Conservation (phyloP, 2,329 filamentous ascomycete genomes). For the Paraphoma chrysanthemicola region DNA sequence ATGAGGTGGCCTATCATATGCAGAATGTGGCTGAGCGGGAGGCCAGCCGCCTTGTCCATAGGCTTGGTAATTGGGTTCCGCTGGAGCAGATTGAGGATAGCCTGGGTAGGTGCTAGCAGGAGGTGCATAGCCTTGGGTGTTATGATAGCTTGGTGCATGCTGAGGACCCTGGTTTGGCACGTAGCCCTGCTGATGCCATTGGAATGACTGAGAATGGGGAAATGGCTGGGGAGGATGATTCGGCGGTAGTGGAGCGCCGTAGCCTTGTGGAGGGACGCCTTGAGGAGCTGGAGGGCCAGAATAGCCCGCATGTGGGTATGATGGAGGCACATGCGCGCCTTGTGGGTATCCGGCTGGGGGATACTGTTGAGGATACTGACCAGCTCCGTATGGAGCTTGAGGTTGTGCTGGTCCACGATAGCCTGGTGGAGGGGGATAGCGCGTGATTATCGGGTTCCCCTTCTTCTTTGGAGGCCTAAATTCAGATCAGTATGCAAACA, state of each 20-base stretch:
- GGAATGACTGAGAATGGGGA: conserved; percentile 28
- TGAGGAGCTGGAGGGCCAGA: conserved; percentile 22
- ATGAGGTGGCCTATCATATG: conserved; percentile 17
- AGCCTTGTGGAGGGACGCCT: conserved; percentile 32
- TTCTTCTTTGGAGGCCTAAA: conserved; percentile 52
- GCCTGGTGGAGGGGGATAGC: conserved; percentile 58
- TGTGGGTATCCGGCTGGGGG: conserved; percentile 36
- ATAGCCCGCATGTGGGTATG: conserved; percentile 34
- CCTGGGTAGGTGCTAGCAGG: conserved; percentile 22
- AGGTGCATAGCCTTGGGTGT: conserved; percentile 28
- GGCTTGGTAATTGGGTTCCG: conserved; percentile 29
- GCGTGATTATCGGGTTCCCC: conserved; percentile 57
- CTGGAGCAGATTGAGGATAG: conserved; percentile 26
- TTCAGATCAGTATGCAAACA: not conserved
- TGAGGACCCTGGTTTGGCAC: conserved; percentile 28
- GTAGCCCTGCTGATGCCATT: conserved; percentile 36
- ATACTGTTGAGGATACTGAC: conserved; percentile 35
- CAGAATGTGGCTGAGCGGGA: conserved; percentile 19
- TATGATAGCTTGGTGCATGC: conserved; percentile 29
- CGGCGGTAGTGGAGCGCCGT: conserved; percentile 27
- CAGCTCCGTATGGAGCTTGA: conserved; percentile 35
- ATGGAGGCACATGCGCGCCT: conserved; percentile 22
- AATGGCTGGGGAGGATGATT: conserved; percentile 28
- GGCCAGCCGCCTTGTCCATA: conserved; percentile 32
- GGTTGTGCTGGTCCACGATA: conserved; percentile 48